Evolutionary conservation across 306 rosid species (phyloP).

Genomic region (Prunus mira): DNA sequence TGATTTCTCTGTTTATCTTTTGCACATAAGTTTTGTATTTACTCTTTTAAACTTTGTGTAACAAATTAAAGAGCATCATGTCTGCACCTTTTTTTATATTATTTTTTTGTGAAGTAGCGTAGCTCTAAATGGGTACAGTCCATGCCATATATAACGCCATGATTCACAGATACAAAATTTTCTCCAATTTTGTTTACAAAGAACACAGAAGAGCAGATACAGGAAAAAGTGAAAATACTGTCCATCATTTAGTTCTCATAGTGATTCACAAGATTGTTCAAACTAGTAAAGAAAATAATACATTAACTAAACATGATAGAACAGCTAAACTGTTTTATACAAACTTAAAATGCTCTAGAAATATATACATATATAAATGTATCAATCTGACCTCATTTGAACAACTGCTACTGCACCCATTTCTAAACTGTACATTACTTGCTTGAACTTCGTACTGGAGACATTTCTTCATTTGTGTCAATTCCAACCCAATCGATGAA

Average conservation of each 20-base stretch:
- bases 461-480: conserved; percentile 56
- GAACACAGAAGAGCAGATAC: neutral
- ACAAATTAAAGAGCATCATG: conserved; percentile 18
- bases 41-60: conserved; percentile 18
- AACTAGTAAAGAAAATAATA: neutral
- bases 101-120: neutral
- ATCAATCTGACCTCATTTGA: conserved; percentile 24
- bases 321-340: neutral
- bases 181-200: neutral
- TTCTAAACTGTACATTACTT: neutral
- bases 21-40: conserved; percentile 13
- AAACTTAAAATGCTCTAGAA: conserved; percentile 14
- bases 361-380: conserved; percentile 12
- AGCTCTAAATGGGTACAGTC: neutral
- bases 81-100: conserved; percentile 20
- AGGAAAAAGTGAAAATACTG: neutral
- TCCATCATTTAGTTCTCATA: neutral
- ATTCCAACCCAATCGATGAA: conserved; percentile 84
- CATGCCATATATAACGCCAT: neutral
- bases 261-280: neutral
- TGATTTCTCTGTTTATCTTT: conserved; percentile 15
- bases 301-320: neutral
- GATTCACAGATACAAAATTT: conserved; percentile 4
- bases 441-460: conserved; percentile 12
- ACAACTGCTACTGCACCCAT: neutral